Percentiles rank a stretch among this genome's conserved stretches.
These are phyloP conservation scores for Ceratobasidium sp. DNA, from an alignment of 1,284 basidiomycete species.

Conservation along the genomic window DNA sequence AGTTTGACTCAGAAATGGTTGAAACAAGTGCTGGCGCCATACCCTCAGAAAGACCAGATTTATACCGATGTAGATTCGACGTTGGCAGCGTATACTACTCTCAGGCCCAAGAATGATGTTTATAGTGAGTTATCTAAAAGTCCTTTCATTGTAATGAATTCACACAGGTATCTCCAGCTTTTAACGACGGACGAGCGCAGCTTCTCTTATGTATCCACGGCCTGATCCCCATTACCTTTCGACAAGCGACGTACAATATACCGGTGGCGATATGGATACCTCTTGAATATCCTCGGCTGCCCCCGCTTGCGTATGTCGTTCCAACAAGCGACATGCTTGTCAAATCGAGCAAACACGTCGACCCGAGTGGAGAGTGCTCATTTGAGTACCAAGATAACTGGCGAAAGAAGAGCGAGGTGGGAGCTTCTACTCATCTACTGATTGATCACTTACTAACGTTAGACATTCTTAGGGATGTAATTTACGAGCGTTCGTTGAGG, in stretches of 20 bases:
- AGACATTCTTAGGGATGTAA: slow-evolving; percentile 67
- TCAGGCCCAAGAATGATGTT: slow-evolving; percentile 90
- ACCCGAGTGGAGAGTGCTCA: slow-evolving; percentile 81
- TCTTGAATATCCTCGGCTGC: slow-evolving; percentile 78
- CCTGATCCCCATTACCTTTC: slow-evolving; percentile 87
- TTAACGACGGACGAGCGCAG: slow-evolving; percentile 93
- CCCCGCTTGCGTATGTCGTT: slow-evolving; percentile 93
- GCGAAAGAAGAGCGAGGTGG: slow-evolving; percentile 85
- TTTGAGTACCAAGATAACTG: slow-evolving; percentile 79
- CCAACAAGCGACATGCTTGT: slow-evolving; percentile 95
- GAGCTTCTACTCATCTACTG: slow-evolving; percentile 48
- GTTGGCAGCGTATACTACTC: slow-evolving; percentile 68
- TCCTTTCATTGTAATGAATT: not conserved
- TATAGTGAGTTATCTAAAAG: slow-evolving; percentile 74
- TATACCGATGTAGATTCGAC: slow-evolving; percentile 73
- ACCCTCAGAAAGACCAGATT: slow-evolving; percentile 67
- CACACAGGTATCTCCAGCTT: slow-evolving; percentile 65
- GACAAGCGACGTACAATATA: slow-evolving; percentile 87
- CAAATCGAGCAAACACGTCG: slow-evolving; percentile 77
- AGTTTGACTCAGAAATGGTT: slow-evolving; percentile 74
- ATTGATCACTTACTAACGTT: slow-evolving; percentile 43
- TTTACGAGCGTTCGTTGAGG: slow-evolving; percentile 71
- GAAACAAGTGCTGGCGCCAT: slow-evolving; percentile 71
- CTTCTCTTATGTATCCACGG: slow-evolving; percentile 91
- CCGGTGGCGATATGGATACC: slow-evolving; percentile 91